phyloP scores from a whole-genome alignment of 192 early-diverging fungal genomes.

The Pilaira anomala region DNA sequence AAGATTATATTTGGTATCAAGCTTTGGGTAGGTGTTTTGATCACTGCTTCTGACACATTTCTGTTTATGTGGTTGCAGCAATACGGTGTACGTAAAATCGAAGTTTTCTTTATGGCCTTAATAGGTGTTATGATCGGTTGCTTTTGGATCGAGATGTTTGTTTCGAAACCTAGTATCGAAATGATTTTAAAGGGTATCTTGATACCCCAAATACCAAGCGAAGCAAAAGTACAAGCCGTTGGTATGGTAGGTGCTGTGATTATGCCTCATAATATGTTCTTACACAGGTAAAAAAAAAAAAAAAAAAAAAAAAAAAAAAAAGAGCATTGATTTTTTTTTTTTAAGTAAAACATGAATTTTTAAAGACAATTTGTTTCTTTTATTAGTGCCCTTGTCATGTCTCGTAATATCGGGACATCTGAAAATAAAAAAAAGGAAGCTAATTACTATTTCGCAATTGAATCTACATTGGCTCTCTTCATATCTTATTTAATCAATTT shows the following conservation, averaged over 20 bases:
- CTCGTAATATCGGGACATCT: conserved; percentile 30
- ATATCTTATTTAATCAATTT: conserved; percentile 66
- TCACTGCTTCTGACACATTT: conserved; percentile 79
- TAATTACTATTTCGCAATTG: conserved; percentile 66
- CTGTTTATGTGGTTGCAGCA: conserved; percentile 64
- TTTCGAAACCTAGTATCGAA: conserved; percentile 45
- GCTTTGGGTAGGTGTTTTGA: conserved; percentile 68
- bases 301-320: no score
- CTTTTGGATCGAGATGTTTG: conserved; percentile 68
- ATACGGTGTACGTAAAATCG: conserved; percentile 66
- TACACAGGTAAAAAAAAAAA: conserved; percentile 58
- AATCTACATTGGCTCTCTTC: conserved; percentile 57
- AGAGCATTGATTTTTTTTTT: no score
- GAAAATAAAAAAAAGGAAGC: conserved; percentile 56
- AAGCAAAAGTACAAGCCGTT: conserved; percentile 60
- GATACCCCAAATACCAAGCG: conserved; percentile 51
- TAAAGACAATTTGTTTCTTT: background rate
- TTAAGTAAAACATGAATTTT: background rate
- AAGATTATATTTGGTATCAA: conserved; percentile 70
- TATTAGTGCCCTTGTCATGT: conserved; percentile 59
- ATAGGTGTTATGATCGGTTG: conserved; percentile 73
- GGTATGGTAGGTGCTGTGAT: conserved; percentile 67
- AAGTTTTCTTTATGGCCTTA: conserved; percentile 68
- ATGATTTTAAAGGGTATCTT: conserved; percentile 52
- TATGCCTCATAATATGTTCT: conserved; percentile 91